phyloP scores from a whole-genome alignment of 352 stramenopile genomes.

The Phytophthora cryptogea region DNA sequence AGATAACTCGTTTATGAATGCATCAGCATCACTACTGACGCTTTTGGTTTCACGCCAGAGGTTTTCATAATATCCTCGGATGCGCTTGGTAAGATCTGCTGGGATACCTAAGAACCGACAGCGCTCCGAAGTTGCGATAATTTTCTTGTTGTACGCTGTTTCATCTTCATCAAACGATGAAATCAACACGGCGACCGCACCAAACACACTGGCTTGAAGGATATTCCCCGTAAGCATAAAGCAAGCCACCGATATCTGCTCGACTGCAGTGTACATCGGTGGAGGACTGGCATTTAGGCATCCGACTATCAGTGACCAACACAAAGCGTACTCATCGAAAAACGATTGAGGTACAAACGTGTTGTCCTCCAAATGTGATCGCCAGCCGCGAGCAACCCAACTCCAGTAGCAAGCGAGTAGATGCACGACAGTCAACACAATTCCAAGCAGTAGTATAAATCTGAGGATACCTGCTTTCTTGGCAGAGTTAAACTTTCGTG shows the following conservation, averaged over 20 bases:
- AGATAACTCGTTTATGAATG: slow-evolving; percentile 80
- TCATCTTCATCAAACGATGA: slow-evolving; percentile 75
- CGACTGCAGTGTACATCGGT: slow-evolving; percentile 47
- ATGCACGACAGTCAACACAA: slow-evolving; percentile 62
- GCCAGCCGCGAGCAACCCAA: slow-evolving; percentile 56
- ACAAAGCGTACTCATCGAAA: slow-evolving; percentile 46
- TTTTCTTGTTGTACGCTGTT: slow-evolving; percentile 70
- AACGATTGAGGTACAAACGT: slow-evolving; percentile 31
- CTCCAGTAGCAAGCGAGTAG: slow-evolving; percentile 68
- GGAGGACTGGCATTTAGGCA: slow-evolving; percentile 70
- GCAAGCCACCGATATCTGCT: slow-evolving; percentile 62
- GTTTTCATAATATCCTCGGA: slow-evolving; percentile 73
- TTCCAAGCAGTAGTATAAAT: slow-evolving; percentile 52
- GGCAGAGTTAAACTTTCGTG: slow-evolving; percentile 53
- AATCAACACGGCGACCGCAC: slow-evolving; percentile 64
- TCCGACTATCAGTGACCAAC: slow-evolving; percentile 62
- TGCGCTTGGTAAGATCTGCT: slow-evolving; percentile 49
- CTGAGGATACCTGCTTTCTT: slow-evolving; percentile 72
- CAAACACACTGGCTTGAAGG: slow-evolving; percentile 72
- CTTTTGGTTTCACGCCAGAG: slow-evolving; percentile 72
- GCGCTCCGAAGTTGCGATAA: slow-evolving; percentile 64
- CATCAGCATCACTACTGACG: slow-evolving; percentile 60
- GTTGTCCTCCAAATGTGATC: slow-evolving; percentile 35
- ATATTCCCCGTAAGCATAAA: slow-evolving; percentile 79
- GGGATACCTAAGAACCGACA: slow-evolving; percentile 73